Evolutionary conservation across 2,329 filamentous ascomycete species (phyloP).

Genomic region (Exophiala sp.): DNA sequence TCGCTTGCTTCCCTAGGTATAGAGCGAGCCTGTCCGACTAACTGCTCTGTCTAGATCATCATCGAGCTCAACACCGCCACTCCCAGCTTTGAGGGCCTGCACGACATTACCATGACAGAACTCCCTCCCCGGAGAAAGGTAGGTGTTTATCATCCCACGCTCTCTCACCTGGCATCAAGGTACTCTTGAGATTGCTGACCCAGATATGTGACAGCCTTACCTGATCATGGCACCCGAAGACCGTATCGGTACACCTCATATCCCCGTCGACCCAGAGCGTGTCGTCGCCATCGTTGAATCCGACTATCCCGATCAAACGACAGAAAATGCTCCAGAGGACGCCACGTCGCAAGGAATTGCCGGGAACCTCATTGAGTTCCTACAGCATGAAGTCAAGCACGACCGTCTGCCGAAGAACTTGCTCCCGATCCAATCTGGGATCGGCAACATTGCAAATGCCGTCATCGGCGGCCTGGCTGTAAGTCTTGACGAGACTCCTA

Average conservation of each 20-base stretch:
- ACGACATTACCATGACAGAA: constrained; percentile 88
- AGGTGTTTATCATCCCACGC: background rate
- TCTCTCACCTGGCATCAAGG: too few relatives aligned
- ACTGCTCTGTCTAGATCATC: constrained; percentile 52
- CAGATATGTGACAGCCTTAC: constrained; percentile 35
- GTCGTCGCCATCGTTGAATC: constrained; percentile 80
- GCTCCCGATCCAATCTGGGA: constrained; percentile 77
- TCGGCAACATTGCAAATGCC: constrained; percentile 89
- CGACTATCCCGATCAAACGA: constrained; percentile 71
- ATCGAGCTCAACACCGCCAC: constrained; percentile 86
- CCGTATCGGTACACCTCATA: constrained; percentile 73
- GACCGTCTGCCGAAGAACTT: constrained; percentile 72
- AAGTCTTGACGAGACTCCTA: background rate
- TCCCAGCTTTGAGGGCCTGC: constrained; percentile 77
- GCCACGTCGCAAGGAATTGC: constrained; percentile 68
- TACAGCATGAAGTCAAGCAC: constrained; percentile 76
- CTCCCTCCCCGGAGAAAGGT: constrained; percentile 71
- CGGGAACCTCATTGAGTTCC: constrained; percentile 71
- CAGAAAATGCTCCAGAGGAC: constrained; percentile 70
- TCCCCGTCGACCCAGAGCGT: constrained; percentile 77
- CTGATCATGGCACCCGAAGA: constrained; percentile 80
- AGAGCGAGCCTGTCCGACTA: background rate
- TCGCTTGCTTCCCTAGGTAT: constrained; percentile 7
- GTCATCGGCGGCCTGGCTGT: constrained; percentile 72
- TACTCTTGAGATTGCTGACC: background rate